These are phyloP conservation scores for Chaetomidium leptoderma DNA, from an alignment of 495 filamentous ascomycete genomes.

Conservation along the genomic window DNA sequence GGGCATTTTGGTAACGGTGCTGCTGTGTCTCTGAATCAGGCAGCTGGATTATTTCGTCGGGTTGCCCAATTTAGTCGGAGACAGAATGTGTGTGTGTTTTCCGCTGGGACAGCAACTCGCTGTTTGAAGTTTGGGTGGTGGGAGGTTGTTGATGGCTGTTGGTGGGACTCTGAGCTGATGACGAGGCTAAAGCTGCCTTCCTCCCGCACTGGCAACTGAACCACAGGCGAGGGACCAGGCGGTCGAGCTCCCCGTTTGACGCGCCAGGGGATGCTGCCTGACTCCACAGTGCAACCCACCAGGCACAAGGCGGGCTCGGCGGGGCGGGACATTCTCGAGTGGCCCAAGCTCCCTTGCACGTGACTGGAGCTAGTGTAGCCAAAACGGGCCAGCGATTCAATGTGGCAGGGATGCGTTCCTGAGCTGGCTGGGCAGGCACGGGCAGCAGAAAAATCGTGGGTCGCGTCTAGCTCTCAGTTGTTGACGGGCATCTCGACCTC, in stretches of 20 bases:
- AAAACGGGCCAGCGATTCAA: conserved; percentile 15
- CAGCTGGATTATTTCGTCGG: not conserved
- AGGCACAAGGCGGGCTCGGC: not conserved
- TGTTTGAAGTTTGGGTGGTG: not conserved
- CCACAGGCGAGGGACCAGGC: conserved; percentile 17
- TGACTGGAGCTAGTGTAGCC: conserved; percentile 22
- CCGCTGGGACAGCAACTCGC: not conserved
- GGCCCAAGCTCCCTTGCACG: conserved; percentile 36
- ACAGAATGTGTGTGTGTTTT: not conserved
- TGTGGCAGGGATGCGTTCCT: conserved; percentile 10
- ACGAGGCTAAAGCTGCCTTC: conserved; percentile 42
- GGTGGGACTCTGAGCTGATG: conserved; percentile 36
- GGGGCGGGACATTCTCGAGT: not conserved
- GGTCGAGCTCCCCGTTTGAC: conserved; percentile 7
- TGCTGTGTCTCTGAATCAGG: conserved; percentile 2
- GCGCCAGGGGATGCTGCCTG: conserved; percentile 24
- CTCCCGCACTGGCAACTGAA: too few species aligned
- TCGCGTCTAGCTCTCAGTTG: conserved; percentile 21
- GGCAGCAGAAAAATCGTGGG: conserved; percentile 30
- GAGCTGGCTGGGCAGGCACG: conserved; percentile 8
- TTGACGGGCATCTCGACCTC: conserved; percentile 5
- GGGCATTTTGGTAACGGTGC: conserved; percentile 60
- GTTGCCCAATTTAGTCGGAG: not conserved
- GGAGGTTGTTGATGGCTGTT: conserved; percentile 17
- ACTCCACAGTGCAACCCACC: conserved; percentile 14